A percentile compares a stretch with the other conserved stretches of the same genome.
These are phyloP conservation scores for Candida broadrunensis DNA, from an alignment of 805 yeast species.

Conservation along the genomic window DNA sequence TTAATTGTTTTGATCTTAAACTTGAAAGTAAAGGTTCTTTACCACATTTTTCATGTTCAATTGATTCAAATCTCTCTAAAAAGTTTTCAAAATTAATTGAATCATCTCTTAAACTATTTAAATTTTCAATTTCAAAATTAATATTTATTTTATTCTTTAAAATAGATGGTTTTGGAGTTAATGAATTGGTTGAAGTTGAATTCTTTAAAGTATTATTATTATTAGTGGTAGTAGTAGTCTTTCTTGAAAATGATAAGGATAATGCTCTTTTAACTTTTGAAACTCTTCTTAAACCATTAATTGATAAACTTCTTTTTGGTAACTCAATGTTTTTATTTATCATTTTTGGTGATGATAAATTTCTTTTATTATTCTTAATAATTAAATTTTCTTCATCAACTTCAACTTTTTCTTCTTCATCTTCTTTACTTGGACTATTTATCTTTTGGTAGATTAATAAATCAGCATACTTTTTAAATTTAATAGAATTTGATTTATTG, in stretches of 20 bases:
- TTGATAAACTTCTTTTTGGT: neutral
- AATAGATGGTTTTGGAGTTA: conserved; percentile 16
- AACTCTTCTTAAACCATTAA: neutral
- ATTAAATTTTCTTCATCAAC: neutral
- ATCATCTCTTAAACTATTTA: conserved; percentile 13
- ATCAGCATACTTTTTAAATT: conserved; percentile 2
- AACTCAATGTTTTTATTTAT: neutral
- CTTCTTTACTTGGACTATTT: neutral
- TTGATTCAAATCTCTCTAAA: conserved; percentile 12
- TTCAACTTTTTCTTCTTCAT: neutral
- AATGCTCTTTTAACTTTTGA: neutral
- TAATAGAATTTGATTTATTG: neutral
- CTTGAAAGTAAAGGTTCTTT: conserved; percentile 10
- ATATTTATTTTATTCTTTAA: conserved; percentile 21
- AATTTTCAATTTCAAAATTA: conserved; percentile 19
- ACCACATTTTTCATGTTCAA: conserved; percentile 10
- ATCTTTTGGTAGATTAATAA: neutral
- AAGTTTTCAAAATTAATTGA: conserved; percentile 16
- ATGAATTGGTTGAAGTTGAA: neutral
- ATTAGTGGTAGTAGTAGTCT: neutral
- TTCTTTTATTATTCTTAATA: neutral
- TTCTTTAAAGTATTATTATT: neutral
- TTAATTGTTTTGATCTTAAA: conserved; percentile 12
- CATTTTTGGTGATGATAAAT: neutral
- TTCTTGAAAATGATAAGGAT: conserved; percentile 1